Percentiles rank a stretch among this genome's conserved stretches.
Conservation (phyloP, 2,329 filamentous ascomycete species). For the Colletotrichum kahawae region DNA sequence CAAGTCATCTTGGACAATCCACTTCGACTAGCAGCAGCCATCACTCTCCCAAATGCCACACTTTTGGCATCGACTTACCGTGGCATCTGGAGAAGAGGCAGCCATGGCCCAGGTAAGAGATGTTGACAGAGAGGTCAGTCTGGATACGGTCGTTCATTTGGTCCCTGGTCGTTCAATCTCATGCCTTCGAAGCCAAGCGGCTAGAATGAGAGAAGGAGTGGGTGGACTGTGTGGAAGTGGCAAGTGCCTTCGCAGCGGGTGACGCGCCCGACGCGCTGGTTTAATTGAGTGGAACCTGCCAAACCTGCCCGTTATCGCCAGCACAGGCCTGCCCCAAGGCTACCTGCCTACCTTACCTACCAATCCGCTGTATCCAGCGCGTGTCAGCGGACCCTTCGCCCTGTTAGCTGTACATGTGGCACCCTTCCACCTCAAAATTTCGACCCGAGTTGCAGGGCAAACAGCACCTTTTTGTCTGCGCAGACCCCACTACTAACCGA, state of each 20-base stretch:
- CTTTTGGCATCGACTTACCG: not conserved
- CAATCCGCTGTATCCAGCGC: slow-evolving; percentile 1
- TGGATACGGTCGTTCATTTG: not conserved
- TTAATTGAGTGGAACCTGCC: slow-evolving; percentile 10
- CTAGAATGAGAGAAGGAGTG: not conserved
- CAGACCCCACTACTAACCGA: slow-evolving; percentile 20
- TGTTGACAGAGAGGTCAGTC: not conserved
- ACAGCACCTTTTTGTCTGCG: not conserved
- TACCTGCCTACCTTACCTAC: not conserved
- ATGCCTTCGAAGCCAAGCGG: not conserved
- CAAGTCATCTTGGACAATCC: not conserved
- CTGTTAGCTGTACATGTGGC: not conserved
- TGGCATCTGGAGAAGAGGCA: not conserved
- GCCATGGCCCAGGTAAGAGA: not conserved
- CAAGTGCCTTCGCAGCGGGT: not conserved
- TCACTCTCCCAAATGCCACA: not conserved
- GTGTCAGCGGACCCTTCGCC: slow-evolving; percentile 2
- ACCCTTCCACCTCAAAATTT: not conserved
- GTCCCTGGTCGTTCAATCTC: not conserved
- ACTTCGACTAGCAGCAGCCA: not conserved
- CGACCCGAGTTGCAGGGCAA: not conserved
- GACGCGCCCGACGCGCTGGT: slow-evolving; percentile 10
- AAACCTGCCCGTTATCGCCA: not conserved
- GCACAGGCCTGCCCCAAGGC: not conserved
- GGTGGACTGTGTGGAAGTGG: not conserved